Conservation (phyloP, 1,139 yeast species). For the Candida tropicalis region DNA sequence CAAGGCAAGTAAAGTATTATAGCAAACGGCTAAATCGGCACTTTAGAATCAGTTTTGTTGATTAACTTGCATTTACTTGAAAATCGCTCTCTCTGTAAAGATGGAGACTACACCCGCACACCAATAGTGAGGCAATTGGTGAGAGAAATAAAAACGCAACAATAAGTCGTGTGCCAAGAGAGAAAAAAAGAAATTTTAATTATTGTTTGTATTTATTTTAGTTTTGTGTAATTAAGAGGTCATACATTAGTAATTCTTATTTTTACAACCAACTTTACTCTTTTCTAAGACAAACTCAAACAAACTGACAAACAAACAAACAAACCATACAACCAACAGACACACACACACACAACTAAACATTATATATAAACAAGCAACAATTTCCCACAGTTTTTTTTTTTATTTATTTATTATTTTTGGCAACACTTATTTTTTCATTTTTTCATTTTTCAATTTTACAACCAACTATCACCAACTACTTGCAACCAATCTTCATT, state of each 20-base stretch:
- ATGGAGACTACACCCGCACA: too few species aligned
- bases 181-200: not conserved
- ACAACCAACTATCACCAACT: not conserved
- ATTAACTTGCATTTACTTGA: too few species aligned
- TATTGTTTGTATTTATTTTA: too few species aligned
- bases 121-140: too few species aligned
- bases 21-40: too few species aligned
- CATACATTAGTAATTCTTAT: constrained; percentile 1
- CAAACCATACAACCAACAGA: not conserved
- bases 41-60: too few species aligned
- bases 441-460: not conserved
- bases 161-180: not conserved
- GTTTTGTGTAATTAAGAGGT: constrained; percentile 3
- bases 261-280: not conserved
- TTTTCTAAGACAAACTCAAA: too few species aligned
- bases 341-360: not conserved
- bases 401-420: not conserved
- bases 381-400: not conserved
- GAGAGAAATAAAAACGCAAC: not conserved
- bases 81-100: too few species aligned
- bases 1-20: too few species aligned
- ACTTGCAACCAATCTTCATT: constrained; percentile 1
- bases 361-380: not conserved
- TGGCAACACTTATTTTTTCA: not conserved
- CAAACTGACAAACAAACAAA: not conserved